These are phyloP conservation scores for Boletus albobrunnescens DNA, from an alignment of 1,284 basidiomycete species.

Conservation along the genomic window DNA sequence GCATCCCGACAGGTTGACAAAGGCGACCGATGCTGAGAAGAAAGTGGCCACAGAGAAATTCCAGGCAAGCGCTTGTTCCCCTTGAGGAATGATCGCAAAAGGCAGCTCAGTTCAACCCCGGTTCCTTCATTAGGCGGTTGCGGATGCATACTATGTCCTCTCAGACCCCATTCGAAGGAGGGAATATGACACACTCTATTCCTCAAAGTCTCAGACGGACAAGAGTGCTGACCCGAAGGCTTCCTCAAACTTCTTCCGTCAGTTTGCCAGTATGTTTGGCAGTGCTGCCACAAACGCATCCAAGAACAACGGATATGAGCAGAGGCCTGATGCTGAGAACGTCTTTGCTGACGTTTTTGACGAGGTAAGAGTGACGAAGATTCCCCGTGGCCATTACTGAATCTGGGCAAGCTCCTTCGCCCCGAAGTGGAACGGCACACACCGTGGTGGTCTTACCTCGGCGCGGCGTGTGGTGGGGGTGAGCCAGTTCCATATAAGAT, in stretches of 20 bases:
- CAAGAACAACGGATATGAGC: slow-evolving; percentile 32
- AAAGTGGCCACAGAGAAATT: slow-evolving; percentile 77
- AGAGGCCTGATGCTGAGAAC: slow-evolving; percentile 71
- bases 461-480: slow-evolving; percentile 57
- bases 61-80: slow-evolving; percentile 46
- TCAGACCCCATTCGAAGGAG: slow-evolving; percentile 74
- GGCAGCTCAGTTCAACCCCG: background rate
- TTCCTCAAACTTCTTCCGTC: slow-evolving; percentile 72
- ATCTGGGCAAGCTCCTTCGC: slow-evolving; percentile 53
- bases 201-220: slow-evolving; percentile 46
- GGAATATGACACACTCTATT: slow-evolving; percentile 80
- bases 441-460: slow-evolving; percentile 76
- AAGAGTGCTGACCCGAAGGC: slow-evolving; percentile 60
- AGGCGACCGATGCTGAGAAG: slow-evolving; percentile 69
- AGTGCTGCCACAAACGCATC: slow-evolving; percentile 32
- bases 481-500: slow-evolving; percentile 1
- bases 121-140: slow-evolving; percentile 58
- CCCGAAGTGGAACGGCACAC: slow-evolving; percentile 70
- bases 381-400: slow-evolving; percentile 11
- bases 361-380: slow-evolving; percentile 51
- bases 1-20: slow-evolving; percentile 86
- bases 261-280: slow-evolving; percentile 70
- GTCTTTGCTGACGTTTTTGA: slow-evolving; percentile 90
- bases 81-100: background rate
- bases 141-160: slow-evolving; percentile 95